Evolutionary conservation across 306 rosid species (phyloP).

Genomic region (Vigna angularis): DNA sequence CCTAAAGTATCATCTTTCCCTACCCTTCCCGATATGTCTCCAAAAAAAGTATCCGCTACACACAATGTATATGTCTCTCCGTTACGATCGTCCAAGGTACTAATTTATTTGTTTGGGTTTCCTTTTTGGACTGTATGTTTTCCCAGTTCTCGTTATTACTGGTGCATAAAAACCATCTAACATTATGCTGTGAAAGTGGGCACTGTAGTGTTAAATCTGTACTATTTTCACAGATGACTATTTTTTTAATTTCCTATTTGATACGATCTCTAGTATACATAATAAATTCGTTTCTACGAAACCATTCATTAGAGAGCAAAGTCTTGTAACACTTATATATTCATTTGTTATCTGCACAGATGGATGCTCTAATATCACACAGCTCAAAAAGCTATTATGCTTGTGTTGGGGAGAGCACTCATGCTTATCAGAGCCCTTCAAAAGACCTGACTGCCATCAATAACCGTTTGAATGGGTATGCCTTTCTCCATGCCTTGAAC

Average conservation of each 20-base stretch:
- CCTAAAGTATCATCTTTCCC: constrained; percentile 93
- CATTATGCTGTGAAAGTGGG: constrained; percentile 24
- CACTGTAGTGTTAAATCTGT: background rate
- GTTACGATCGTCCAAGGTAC: constrained; percentile 94
- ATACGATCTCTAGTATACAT: background rate
- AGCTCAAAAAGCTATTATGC: constrained; percentile 97
- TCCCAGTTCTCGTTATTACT: background rate
- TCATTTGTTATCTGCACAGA: constrained; percentile 54
- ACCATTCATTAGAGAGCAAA: background rate
- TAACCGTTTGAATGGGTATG: constrained; percentile 89
- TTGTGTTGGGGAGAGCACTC: constrained; percentile 98
- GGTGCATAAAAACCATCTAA: constrained; percentile 14
- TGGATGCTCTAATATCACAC: constrained; percentile 98
- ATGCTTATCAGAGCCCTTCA: constrained; percentile 99
- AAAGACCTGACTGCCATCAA: constrained; percentile 96
- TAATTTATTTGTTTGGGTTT: constrained; percentile 29
- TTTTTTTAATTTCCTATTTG: constrained; percentile 2
- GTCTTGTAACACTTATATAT: background rate
- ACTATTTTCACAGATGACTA: background rate
- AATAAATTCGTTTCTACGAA: background rate
- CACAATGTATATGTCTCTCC: constrained; percentile 98
- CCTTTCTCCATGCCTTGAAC: constrained; percentile 20
- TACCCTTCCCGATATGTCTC: constrained; percentile 98
- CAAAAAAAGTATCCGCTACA: constrained; percentile 92
- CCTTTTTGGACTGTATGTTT: constrained; percentile 14